Percentiles rank a stretch among this genome's conserved stretches.
These are phyloP conservation scores for Phylloporus arenicola DNA, from an alignment of 768 basidiomycete species.

Conservation along the genomic window DNA sequence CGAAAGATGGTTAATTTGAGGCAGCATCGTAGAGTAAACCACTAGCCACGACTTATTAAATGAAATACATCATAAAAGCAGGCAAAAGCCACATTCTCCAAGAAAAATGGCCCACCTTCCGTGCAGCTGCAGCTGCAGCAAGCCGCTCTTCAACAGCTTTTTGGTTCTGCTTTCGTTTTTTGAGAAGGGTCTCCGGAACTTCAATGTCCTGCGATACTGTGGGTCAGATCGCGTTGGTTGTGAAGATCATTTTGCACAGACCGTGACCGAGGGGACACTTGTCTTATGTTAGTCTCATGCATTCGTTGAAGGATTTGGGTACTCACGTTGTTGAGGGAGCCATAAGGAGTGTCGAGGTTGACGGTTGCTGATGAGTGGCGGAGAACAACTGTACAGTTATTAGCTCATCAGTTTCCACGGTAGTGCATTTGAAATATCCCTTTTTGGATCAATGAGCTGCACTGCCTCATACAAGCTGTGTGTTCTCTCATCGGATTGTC, in stretches of 20 bases:
- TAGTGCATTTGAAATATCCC: too few relatives aligned
- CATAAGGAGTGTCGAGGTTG: conserved; percentile 41
- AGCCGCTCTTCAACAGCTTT: conserved; percentile 93
- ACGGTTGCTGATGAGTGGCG: conserved; percentile 28
- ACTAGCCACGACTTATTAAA: conserved; percentile 74
- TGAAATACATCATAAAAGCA: conserved; percentile 71
- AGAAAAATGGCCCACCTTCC: conserved; percentile 63
- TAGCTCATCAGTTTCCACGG: conserved; percentile 27
- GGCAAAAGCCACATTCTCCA: conserved; percentile 14
- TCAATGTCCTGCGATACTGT: conserved; percentile 73
- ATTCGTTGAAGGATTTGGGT: conserved; percentile 1
- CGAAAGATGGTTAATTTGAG: conserved; percentile 84
- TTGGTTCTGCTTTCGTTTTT: conserved; percentile 98
- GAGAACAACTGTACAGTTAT: conserved; percentile 37
- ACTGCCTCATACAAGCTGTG: too few relatives aligned
- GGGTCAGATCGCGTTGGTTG: conserved; percentile 12
- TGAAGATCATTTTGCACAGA: conserved; percentile 23
- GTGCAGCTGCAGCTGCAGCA: conserved; percentile 73
- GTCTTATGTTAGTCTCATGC: not conserved
- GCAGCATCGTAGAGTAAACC: conserved; percentile 57
- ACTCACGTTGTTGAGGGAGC: conserved; percentile 51
- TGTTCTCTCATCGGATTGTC: too few relatives aligned
- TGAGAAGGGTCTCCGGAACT: conserved; percentile 99
- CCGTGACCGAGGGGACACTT: conserved; percentile 46
- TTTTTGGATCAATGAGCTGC: too few relatives aligned